Evolutionary conservation across 139 green algal species (phyloP), one percentile per base, ranked within the genome.

Genomic region (Coccomyxa sp.): DNA sequence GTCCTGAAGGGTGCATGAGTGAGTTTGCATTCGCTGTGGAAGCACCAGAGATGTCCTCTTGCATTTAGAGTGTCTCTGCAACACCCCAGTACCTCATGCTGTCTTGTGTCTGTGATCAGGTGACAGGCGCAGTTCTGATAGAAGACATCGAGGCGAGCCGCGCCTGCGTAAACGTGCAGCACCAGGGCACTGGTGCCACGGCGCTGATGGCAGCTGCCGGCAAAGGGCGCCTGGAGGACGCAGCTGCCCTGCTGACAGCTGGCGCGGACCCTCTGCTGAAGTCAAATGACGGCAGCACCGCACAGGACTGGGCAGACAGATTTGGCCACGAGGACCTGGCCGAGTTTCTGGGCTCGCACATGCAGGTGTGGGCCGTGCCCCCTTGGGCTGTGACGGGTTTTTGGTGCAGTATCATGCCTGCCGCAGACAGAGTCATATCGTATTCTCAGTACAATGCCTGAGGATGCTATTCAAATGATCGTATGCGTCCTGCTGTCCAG

Each of bases 201-300:
- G 80, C 91, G 0, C 79, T 97, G 29, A 95, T 97, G 91, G 90
- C 88, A 35, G 89, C 90, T 0, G 91, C 91, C 8, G 92, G 89
- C 39, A 92, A 94, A 39, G 90, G 90, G 7, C 81, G 89, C 9
- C 34, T 82, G 50, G 85, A 88, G 31, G 86, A 90, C 12, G 85
- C 92, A 27, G 40, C 50, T 9, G 77, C 76, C n/a, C 83, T 97
- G 71, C 82, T 97, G 58, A 77, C 81, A 18, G 83, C 88, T 55
- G 93, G 93, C 0, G 92, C 92, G 0, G 87, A 94, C 68, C 38
- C 81, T 0, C 39, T 39, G 31, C 34, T 88, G 58, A 76, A 64
- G 39, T 81, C 81, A 0, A 10, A 27, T 0, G 83, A 93, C 54
- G 91, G 90, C 55, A 85, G 70, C 38, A 86, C 68, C 0, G 87